A percentile compares a stretch with the other conserved stretches of the same genome.
Evolutionary conservation across 2,329 filamentous ascomycete genomes (phyloP).

Genomic region (Pseudofabraea citricarpa): DNA sequence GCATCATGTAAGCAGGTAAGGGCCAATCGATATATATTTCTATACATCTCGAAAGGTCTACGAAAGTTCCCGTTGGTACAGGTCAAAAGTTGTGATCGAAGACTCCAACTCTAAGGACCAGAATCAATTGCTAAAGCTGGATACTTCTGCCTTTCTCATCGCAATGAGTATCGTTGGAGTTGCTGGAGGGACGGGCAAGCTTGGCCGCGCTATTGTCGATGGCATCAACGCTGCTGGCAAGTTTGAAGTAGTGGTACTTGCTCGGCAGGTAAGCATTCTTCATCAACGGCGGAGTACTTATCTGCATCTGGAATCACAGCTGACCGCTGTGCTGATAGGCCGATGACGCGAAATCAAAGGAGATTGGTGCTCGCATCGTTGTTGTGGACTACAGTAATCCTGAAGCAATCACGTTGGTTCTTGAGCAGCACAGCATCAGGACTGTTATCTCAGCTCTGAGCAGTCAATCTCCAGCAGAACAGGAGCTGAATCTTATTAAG

Average conservation of each 20-base stretch:
- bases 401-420: slow-evolving; percentile 17
- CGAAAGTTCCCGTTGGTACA: neutral
- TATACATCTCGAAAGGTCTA: neutral
- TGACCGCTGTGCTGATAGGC: neutral
- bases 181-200: slow-evolving; percentile 40
- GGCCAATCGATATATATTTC: neutral
- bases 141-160: neutral
- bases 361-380: neutral
- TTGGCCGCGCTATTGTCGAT: slow-evolving; percentile 42
- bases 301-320: neutral
- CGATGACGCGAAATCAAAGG: neutral
- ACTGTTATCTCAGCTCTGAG: slow-evolving; percentile 35
- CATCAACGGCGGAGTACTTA: neutral
- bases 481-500: slow-evolving; percentile 37
- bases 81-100: neutral
- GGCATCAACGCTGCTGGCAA: slow-evolving; percentile 30
- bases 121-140: neutral
- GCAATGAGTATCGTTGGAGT: slow-evolving; percentile 30
- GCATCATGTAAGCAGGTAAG: neutral
- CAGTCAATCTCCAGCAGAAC: neutral
- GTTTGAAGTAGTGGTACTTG: slow-evolving; percentile 35
- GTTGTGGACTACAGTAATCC: slow-evolving; percentile 29
- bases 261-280: slow-evolving; percentile 30
- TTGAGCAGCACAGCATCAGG: slow-evolving; percentile 35
- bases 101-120: neutral